Percentiles rank a stretch among this genome's conserved stretches.
Evolutionary conservation across 805 yeast species (phyloP).

Genomic region (Vanderwaltozyma verrucispora): DNA sequence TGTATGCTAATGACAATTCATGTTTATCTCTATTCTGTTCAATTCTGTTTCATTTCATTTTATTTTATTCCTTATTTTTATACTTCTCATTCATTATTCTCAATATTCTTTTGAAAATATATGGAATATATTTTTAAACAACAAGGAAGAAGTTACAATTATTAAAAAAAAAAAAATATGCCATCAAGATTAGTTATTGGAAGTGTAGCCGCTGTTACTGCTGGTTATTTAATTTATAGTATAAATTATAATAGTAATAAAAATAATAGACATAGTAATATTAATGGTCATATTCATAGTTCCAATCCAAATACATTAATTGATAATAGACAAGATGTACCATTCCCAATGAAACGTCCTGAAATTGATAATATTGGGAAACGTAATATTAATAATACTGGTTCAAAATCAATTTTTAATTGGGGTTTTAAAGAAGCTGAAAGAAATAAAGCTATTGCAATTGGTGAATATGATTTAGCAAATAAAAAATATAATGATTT

Average conservation of each 20-base stretch:
- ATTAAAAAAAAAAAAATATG: background rate
- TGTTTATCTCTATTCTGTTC: too few species aligned
- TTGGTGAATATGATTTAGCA: constrained; percentile 21
- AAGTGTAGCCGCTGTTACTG: constrained; percentile 1
- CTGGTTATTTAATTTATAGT: constrained; percentile 3
- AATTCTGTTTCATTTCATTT: background rate
- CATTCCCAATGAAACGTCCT: constrained; percentile 1
- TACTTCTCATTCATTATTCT: too few species aligned
- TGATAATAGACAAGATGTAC: background rate
- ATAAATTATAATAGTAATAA: constrained; percentile 1
- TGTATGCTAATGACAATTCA: too few species aligned
- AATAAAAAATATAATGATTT: constrained; percentile 20
- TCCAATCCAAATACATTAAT: too few species aligned
- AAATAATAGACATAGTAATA: too few species aligned
- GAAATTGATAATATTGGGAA: background rate
- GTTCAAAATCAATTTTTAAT: constrained; percentile 18
- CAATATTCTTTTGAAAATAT: too few species aligned
- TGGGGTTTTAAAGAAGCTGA: constrained; percentile 23
- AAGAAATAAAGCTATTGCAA: constrained; percentile 21
- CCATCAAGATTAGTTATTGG: constrained; percentile 6
- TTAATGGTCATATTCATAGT: background rate
- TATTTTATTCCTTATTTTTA: too few species aligned
- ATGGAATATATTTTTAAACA: too few species aligned
- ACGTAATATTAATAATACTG: background rate
- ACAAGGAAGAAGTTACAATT: too few species aligned